A percentile compares a stretch with the other conserved stretches of the same genome.
phyloP scores from a whole-genome alignment of 169 alveolate genomes.

The Fabrea salina region DNA sequence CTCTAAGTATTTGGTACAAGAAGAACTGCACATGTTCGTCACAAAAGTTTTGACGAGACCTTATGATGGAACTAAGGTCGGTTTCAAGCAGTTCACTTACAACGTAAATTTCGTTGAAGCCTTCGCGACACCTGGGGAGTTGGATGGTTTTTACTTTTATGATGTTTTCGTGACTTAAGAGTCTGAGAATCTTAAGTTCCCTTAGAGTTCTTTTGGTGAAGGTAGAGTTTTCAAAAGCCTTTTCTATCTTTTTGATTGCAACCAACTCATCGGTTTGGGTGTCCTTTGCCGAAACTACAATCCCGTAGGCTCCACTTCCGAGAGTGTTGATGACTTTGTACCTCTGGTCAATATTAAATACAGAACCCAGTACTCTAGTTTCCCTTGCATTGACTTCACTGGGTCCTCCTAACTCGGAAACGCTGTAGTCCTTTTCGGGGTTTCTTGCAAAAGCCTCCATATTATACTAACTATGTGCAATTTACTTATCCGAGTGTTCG shows the following conservation, averaged over 20 bases:
- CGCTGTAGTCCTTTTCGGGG: background rate
- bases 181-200: slow-evolving; percentile 68
- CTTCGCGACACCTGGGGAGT: slow-evolving; percentile 54
- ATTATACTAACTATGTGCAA: background rate
- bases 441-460: background rate
- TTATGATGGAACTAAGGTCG: slow-evolving; percentile 71
- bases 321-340: slow-evolving; percentile 27
- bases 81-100: slow-evolving; percentile 78
- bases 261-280: slow-evolving; percentile 65
- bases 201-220: slow-evolving; percentile 79
- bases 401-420: slow-evolving; percentile 23
- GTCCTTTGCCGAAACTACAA: slow-evolving; percentile 72
- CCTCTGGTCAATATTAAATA: slow-evolving; percentile 11
- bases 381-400: background rate
- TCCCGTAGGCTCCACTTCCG: slow-evolving; percentile 79
- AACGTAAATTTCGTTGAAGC: slow-evolving; percentile 66
- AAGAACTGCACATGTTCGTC: slow-evolving; percentile 74
- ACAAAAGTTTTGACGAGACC: slow-evolving; percentile 56
- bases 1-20: slow-evolving; percentile 90
- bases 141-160: slow-evolving; percentile 54
- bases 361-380: slow-evolving; percentile 20
- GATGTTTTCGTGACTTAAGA: slow-evolving; percentile 70
- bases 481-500: background rate
- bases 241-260: slow-evolving; percentile 79
- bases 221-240: slow-evolving; percentile 78